Evolutionary conservation across 2,329 filamentous ascomycete species (phyloP), one percentile per base, ranked within the genome.

Genomic region (Cercospora sojina): DNA sequence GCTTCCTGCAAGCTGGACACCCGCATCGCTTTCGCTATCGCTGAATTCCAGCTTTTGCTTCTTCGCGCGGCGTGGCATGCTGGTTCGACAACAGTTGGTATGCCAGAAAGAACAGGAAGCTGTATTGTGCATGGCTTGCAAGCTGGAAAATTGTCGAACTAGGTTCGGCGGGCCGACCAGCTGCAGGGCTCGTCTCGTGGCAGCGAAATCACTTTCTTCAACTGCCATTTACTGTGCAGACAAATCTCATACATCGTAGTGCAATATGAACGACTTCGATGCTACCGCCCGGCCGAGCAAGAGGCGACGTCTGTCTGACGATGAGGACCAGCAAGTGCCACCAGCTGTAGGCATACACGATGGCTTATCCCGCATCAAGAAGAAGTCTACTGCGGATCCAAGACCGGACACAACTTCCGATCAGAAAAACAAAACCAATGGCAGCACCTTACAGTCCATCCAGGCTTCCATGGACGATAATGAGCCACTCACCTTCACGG

Each of bases 1-100:
- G n/a, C 41, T 18, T 23, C 68, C 61, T 27, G 66, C 55, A 20
- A 75, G 65, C 58, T 69, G 49, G 7, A 74, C 73, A 23, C 72
- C 73, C 23, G 70, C 70, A 23, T 72, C 70, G 20, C 69, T 69
- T 18, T 73, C 73, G 10, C 68, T 67, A 41, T 68, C 66, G 16
- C 66, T 70, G 60, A 73, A 70, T 13, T 75, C 73, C 43, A 78
- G 72, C 13, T 78, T 68, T 62, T 77, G 78, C 18, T 75, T 69
- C 59, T 76, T 72, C 69, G 77, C 78, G 2, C 72, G 66, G 12
- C 75, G 74, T 18, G 60, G 60, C 60, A 63, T 63, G 25, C 47
- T 57, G 29, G n/a, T 32, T 32, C 8, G 31, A 5, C n/a, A 23
- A 35, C 18, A 12, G 8, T 29, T 18, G 18, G 9, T 57, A 16